Evolutionary conservation across 2,329 filamentous ascomycete genomes (phyloP), one percentile per base, ranked within the genome.

Genomic region (Fusarium albidum): DNA sequence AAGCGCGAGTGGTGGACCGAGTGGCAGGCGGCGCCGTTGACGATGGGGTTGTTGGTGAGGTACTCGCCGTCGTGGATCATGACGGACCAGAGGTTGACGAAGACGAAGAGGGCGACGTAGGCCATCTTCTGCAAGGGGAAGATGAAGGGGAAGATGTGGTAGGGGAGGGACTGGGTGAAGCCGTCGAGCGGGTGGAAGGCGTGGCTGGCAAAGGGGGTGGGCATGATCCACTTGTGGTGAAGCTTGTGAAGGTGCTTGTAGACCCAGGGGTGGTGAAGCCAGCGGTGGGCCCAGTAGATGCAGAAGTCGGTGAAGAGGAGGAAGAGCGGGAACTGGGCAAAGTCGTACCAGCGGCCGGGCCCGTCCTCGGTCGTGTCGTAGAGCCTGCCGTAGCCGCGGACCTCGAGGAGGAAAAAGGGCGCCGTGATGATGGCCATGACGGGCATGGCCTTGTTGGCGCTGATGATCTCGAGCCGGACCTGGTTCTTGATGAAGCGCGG

Each of bases 181-280:
- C 94, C 94, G 70, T 98, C 94, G 45, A 97, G 73, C 1, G 94
- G 93, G 79, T 98, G 92, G 83, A 98, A 98, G 52, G 94, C 94
- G 71, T 96, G 90, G 65, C 89, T 92, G 34, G 94, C 93, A 73
- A 86, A 97, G 1, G 94, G 94, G 4, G 92, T 96, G 4, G 94
- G 94, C 91, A 97, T 96, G 76, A 98, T 97, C 94, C 94, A 98
- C 80, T 96, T 97, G 86, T 98, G 94, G 77, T 98, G 94, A 63
- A 92, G 89, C 85, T 98, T 98, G 84, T 98, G 94, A 42, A 97
- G 82, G 63, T 81, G 80, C 80, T 93, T 96, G 84, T 98, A 98
- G 44, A 76, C 65, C 46, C 78, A 70, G 13, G 90, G 90, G 75
- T 92, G 88, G 76, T 96, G 92, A 57, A 96, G 82, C 51, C 85